phyloP scores from a whole-genome alignment of 1,139 yeast genomes.

The Kodamaea sp. region DNA sequence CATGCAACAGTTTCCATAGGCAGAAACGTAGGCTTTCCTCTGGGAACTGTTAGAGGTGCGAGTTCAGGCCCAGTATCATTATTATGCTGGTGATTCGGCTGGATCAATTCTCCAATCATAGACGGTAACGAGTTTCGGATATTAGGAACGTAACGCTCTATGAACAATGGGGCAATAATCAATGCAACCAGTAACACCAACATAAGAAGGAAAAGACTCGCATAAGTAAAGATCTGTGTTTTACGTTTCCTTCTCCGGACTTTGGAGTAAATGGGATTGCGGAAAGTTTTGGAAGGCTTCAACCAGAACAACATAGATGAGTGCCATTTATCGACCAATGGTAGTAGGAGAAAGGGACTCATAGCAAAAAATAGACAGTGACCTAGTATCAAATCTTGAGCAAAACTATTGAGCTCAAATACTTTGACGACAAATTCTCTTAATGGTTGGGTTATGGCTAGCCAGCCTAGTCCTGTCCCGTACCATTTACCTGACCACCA shows the following conservation, averaged over 20 bases:
- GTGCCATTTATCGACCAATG: slow-evolving; percentile 52
- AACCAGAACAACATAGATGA: slow-evolving; percentile 41
- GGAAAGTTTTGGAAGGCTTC: slow-evolving; percentile 28
- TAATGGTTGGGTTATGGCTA: slow-evolving; percentile 60
- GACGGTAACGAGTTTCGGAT: slow-evolving; percentile 16
- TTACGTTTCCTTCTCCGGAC: slow-evolving; percentile 18
- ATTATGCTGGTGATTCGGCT: slow-evolving; percentile 57
- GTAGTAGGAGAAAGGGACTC: slow-evolving; percentile 64
- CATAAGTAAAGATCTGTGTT: slow-evolving; percentile 12
- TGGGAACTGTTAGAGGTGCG: too few relatives aligned
- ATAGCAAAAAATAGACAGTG: slow-evolving; percentile 63
- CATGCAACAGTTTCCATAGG: too few relatives aligned
- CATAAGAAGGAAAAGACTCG: slow-evolving; percentile 21
- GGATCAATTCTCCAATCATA: slow-evolving; percentile 43
- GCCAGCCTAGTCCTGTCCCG: slow-evolving; percentile 58
- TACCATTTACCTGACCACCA: slow-evolving; percentile 93
- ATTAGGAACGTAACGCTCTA: slow-evolving; percentile 17
- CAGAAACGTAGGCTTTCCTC: too few relatives aligned
- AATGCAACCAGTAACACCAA: slow-evolving; percentile 19
- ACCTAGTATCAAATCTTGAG: slow-evolving; percentile 70
- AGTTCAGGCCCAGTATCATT: slow-evolving; percentile 62
- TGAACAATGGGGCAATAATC: slow-evolving; percentile 31
- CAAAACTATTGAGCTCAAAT: slow-evolving; percentile 67
- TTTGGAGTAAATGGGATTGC: slow-evolving; percentile 28
- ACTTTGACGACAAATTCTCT: slow-evolving; percentile 70